Evolutionary conservation across 306 rosid species (phyloP), one percentile per base, ranked within the genome.

Genomic region (Pachyrhizus erosus): DNA sequence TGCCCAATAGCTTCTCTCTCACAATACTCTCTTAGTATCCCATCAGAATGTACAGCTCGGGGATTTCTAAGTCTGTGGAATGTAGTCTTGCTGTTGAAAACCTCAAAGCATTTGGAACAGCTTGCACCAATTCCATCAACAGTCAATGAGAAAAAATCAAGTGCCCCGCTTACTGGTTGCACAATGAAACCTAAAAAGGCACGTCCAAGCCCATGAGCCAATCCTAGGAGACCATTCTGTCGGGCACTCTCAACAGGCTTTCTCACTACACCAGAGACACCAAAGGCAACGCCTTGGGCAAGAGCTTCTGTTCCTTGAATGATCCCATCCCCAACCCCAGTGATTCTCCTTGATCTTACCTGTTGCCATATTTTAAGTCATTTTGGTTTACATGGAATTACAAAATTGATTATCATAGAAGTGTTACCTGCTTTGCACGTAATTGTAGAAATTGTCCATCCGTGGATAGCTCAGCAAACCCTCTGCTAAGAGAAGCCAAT

Each of bases 61-160:
- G 99, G 99, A 65, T 91, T 93, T 88, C 99, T 89, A 74, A 89
- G 84, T 91, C 98, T 92, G 61, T 92, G 88, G 84, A 85, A 82
- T 61, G 84, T 42, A 83, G 90, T 86, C 86, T 88, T 91, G 82
- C 78, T 93, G 89, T 71, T 89, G 87, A 96, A 91, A 84, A 85
- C 88, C 87, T 96, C 97, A n/a, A 96, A 87, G 92, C 98, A 96
- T 86, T 84, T 93, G 77, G 99, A 87, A 84, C 92, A 96, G 84
- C 99, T 96, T 60, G 97, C 99, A 64, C 99, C 98, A 76, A 96
- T 96, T 83, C 99, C 99, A 84, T 93, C 98, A 62, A 96, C 97
- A 78, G 98, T 96, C 87, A 96, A 80, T 18, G 99, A 96, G 88
- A 96, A 92, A 88, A 96, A 96, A 84, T 96, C 98, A 74, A 96